Base-by-base conservation (phyloP, 2,329 filamentous ascomycete species). In the Aspergillus novofumigatus region DNA sequence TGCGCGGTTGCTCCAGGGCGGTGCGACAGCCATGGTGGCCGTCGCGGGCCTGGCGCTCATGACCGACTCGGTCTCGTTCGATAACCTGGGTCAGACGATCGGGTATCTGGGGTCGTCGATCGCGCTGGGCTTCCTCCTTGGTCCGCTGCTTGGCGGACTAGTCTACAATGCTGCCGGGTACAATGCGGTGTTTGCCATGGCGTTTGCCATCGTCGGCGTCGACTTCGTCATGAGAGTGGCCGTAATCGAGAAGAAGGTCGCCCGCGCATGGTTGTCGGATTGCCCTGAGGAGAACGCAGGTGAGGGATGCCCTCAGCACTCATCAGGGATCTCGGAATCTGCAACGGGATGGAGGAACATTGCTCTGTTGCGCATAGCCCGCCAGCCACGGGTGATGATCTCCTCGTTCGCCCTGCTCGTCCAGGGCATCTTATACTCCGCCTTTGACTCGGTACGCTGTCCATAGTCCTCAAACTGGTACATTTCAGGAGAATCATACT, bases 201-300 rank as follows among this genome's bases (percentile, higher is more conserved):
- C 79, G 0, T 77, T 84, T 50, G 80, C 74, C 0, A 68, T 88
- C 8, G 67, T 88, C 1, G 77, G 65, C 0, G 58, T 87, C 17
- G 86, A 88, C 67, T 82, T 88, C 57, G 55, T 83, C 23, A 81
- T 87, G 78, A 80, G 86, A 11, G 63, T 85, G 0, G 67, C 84
- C 4, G 77, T 88, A 53, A 78, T 88, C n/a, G 86, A 88, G 69
- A 86, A 85, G 70, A 85, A 83, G 65, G 77, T 79, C 1, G 83
- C 84, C 3, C 60, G 61, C 11, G 63, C 68, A 21, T 70, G 73
- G 49, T 49, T 21, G 14, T 51, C 49, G 25, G 49, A 20, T 32
- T 20, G n/a, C 3, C 10, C 23, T 8, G 26, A 32, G 11, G 21
- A 50, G 9, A 35, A 10, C 3, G 8, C 26, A 23, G 26, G 11